These are phyloP conservation scores for Ceriops zippeliana DNA, from an alignment of 345 rosid genomes.

Conservation along the genomic window DNA sequence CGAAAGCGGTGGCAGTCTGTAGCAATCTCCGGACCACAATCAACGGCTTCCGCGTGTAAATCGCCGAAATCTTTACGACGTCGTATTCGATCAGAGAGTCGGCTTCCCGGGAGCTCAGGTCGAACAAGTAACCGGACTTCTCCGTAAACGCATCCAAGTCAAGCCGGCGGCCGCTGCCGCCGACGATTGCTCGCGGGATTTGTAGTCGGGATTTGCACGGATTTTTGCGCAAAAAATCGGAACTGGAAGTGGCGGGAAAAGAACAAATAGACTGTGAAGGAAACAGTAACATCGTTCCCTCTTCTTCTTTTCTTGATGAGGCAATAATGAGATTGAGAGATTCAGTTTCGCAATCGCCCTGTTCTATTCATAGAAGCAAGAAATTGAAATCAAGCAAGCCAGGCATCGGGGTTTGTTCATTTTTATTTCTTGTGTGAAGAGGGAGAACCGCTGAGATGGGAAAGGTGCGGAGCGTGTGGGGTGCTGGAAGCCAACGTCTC, in stretches of 20 bases:
- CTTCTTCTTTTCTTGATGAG: too few species aligned
- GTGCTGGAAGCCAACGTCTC: too few species aligned
- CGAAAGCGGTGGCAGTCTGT: slow-evolving; percentile 67
- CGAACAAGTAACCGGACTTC: slow-evolving; percentile 82
- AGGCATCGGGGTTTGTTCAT: too few species aligned
- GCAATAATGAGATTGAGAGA: too few species aligned
- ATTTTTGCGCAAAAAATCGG: not conserved
- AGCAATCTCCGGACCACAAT: slow-evolving; percentile 62
- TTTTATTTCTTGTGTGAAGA: too few species aligned
- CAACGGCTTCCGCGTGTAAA: slow-evolving; percentile 67
- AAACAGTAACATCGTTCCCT: slow-evolving; percentile 14
- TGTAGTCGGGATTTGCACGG: slow-evolving; percentile 3
- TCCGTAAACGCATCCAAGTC: slow-evolving; percentile 68
- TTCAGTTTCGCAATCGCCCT: too few species aligned
- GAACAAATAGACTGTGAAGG: slow-evolving; percentile 29
- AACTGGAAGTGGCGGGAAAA: slow-evolving; percentile 40
- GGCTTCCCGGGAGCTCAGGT: slow-evolving; percentile 56
- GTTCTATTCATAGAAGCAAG: too few species aligned
- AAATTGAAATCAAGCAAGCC: too few species aligned
- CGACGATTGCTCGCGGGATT: slow-evolving; percentile 13
- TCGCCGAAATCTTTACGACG: slow-evolving; percentile 37
- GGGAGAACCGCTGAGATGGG: too few species aligned
- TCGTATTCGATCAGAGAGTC: slow-evolving; percentile 58
- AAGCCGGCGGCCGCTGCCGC: slow-evolving; percentile 17
- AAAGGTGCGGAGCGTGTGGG: too few species aligned